These are phyloP conservation scores for Casuarina glauca DNA, from an alignment of 306 rosid species.

Conservation along the genomic window DNA sequence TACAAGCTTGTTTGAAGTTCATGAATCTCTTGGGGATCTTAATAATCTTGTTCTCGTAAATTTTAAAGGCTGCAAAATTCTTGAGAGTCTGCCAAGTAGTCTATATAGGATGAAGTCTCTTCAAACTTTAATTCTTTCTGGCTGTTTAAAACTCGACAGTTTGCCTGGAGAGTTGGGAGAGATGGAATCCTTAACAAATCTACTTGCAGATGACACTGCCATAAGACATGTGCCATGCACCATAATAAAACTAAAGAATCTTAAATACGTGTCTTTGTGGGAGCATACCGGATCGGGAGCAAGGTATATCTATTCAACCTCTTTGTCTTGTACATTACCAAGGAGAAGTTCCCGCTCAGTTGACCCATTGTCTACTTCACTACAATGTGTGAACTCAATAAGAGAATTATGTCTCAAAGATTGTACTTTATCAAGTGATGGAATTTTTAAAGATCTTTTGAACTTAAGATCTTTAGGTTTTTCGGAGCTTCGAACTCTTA, in stretches of 20 bases:
- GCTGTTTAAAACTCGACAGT: conserved; percentile 36
- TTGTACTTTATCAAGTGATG: conserved; percentile 12
- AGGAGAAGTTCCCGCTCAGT: background rate
- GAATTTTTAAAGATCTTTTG: conserved; percentile 10
- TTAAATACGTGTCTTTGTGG: conserved; percentile 33
- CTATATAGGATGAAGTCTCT: conserved; percentile 33
- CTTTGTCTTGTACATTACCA: conserved; percentile 39
- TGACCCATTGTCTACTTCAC: background rate
- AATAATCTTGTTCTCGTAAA: background rate
- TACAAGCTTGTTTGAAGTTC: conserved; percentile 19
- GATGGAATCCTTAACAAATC: conserved; percentile 43
- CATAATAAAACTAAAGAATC: conserved; percentile 17
- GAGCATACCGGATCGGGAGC: conserved; percentile 32
- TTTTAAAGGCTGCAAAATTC: background rate
- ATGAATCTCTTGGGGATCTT: conserved; percentile 34
- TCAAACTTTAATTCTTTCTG: conserved; percentile 40
- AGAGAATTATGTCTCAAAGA: background rate
- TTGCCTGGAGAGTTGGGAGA: conserved; percentile 34
- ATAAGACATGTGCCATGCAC: conserved; percentile 33
- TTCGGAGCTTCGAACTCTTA: background rate
- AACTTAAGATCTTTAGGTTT: conserved; percentile 1
- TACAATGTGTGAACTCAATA: conserved; percentile 16
- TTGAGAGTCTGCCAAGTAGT: conserved; percentile 2
- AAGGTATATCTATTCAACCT: conserved; percentile 23
- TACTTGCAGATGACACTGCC: conserved; percentile 38